A percentile compares a stretch with the other conserved stretches of the same genome.
These are phyloP conservation scores for Vaccinium vitisidaea DNA, from an alignment of 148 eudicot genomes.

Conservation along the genomic window DNA sequence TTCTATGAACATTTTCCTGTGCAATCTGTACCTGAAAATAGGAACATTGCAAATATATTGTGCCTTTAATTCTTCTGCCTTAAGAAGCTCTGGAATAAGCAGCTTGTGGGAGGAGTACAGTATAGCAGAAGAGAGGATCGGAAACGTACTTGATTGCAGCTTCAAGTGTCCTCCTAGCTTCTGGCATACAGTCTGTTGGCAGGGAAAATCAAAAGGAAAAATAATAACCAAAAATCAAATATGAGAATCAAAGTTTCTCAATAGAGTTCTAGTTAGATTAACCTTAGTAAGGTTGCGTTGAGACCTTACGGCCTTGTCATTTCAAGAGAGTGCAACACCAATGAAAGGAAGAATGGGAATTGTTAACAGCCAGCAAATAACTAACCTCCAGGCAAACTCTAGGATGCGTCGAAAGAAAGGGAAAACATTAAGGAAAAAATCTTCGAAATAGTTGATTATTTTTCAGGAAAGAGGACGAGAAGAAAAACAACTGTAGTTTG, in stretches of 20 bases:
- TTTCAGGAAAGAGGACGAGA: background rate
- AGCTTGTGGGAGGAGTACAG: background rate
- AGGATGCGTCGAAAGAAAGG: background rate
- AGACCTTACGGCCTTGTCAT: background rate
- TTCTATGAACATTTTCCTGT: conserved; percentile 67
- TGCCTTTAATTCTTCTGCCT: background rate
- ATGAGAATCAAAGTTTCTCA: background rate
- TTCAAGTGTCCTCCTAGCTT: conserved; percentile 74
- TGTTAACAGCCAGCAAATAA: background rate
- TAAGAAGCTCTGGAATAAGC: background rate
- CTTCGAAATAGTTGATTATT: background rate
- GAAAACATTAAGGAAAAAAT: background rate
- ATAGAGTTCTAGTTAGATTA: background rate
- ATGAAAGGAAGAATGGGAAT: background rate
- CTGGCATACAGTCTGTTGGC: conserved; percentile 56
- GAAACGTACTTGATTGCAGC: conserved; percentile 82
- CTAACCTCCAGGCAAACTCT: background rate
- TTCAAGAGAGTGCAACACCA: background rate
- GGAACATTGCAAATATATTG: conserved; percentile 9
- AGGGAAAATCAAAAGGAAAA: background rate
- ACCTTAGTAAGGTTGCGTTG: background rate
- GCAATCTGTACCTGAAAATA: conserved; percentile 80
- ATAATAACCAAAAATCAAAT: conserved; percentile 2
- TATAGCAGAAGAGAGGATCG: background rate
- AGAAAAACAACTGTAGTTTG: background rate